A percentile compares a stretch with the other conserved stretches of the same genome.
Evolutionary conservation across 495 filamentous ascomycete species (phyloP).

Genomic region (Massariosphaeria phaeospora): DNA sequence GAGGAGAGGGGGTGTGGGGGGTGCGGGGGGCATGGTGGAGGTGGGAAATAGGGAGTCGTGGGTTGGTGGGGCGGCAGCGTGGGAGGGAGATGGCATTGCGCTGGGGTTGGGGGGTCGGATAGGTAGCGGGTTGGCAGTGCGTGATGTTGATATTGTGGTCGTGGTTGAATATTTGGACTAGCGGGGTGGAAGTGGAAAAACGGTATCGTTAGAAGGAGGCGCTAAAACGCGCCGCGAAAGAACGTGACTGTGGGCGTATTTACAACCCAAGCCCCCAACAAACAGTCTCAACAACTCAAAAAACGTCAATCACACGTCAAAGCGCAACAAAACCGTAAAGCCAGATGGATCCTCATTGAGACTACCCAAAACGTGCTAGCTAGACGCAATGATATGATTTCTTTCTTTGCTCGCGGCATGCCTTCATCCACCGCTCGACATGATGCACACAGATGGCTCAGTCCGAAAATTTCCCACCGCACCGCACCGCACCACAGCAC

Average conservation of each 20-base stretch:
- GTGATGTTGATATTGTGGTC: slow-evolving; percentile 39
- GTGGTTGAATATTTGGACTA: not conserved
- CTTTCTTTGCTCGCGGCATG: too few species aligned
- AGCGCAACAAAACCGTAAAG: not conserved
- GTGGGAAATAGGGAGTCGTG: not conserved
- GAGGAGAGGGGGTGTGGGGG: slow-evolving; percentile 49
- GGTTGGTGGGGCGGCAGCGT: not conserved
- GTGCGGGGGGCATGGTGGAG: slow-evolving; percentile 39
- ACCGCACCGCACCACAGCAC: too few species aligned
- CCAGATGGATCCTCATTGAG: not conserved
- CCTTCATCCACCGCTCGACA: not conserved
- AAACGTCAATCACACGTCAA: too few species aligned
- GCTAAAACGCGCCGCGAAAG: slow-evolving; percentile 1
- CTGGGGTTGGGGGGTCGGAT: slow-evolving; percentile 72
- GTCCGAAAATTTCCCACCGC: not conserved
- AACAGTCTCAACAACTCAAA: too few species aligned
- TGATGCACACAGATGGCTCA: not conserved
- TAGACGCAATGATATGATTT: too few species aligned
- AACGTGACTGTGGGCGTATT: too few species aligned
- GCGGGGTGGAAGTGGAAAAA: not conserved
- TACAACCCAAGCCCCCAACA: too few species aligned
- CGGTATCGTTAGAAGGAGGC: not conserved
- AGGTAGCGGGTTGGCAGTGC: slow-evolving; percentile 52
- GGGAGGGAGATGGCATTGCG: slow-evolving; percentile 54
- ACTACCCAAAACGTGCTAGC: not conserved